A percentile compares a stretch with the other conserved stretches of the same genome.
phyloP scores from a whole-genome alignment of 1,284 basidiomycete species.

The Tilletia indica region DNA sequence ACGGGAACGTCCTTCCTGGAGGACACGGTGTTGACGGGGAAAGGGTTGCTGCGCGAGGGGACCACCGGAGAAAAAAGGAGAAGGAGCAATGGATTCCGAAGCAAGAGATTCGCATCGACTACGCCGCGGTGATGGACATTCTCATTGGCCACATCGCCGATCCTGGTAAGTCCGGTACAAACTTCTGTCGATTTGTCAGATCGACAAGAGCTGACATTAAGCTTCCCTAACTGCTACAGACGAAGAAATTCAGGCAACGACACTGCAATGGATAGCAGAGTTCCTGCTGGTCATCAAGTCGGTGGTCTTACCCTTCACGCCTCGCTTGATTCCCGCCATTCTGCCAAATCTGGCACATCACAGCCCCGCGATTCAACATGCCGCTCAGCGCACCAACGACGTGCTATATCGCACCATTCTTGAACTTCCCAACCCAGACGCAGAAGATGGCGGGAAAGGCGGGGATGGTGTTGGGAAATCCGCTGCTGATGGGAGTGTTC shows the following conservation, averaged over 20 bases:
- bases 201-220: neutral
- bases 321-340: slow-evolving; percentile 84
- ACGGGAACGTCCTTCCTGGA: slow-evolving; percentile 58
- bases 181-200: neutral
- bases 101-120: slow-evolving; percentile 87
- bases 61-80: neutral
- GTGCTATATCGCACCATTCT: slow-evolving; percentile 82
- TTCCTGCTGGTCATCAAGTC: slow-evolving; percentile 84
- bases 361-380: slow-evolving; percentile 79
- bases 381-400: slow-evolving; percentile 82
- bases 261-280: slow-evolving; percentile 84
- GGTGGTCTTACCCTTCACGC: slow-evolving; percentile 91
- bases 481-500: too few species aligned
- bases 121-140: slow-evolving; percentile 88
- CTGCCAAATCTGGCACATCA: slow-evolving; percentile 92
- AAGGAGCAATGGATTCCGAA: slow-evolving; percentile 73
- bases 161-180: slow-evolving; percentile 66
- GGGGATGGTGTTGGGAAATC: too few species aligned
- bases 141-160: slow-evolving; percentile 82
- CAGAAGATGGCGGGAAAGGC: too few species aligned
- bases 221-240: slow-evolving; percentile 32
- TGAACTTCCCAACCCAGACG: slow-evolving; percentile 63
- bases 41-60: neutral
- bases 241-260: slow-evolving; percentile 58
- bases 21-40: neutral